Percentiles rank a stretch among this genome's conserved stretches.
phyloP scores from a whole-genome alignment of 176 grass and related monocot species.

The Oryza brachyantha region DNA sequence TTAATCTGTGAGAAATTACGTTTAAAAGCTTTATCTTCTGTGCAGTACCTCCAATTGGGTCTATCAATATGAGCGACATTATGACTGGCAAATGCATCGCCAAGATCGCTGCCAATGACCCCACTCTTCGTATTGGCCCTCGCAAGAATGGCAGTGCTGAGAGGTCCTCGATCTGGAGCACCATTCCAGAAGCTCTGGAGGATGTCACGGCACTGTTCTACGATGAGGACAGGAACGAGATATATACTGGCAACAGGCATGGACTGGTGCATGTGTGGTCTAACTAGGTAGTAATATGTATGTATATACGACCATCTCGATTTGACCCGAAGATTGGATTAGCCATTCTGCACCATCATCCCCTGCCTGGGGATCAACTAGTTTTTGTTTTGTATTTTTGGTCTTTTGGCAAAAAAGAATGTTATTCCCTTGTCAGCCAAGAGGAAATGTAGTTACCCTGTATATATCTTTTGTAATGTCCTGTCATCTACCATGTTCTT shows the following conservation, averaged over 20 bases:
- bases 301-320: constrained; percentile 17
- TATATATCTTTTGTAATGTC: constrained; percentile 34
- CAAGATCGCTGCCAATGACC: constrained; percentile 84
- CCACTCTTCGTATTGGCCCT: constrained; percentile 34
- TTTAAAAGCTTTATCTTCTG: background rate
- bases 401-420: constrained; percentile 29
- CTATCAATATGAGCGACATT: constrained; percentile 98
- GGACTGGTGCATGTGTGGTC: constrained; percentile 98
- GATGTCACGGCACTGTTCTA: constrained; percentile 95
- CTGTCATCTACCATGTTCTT: background rate
- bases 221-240: constrained; percentile 94
- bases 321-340: constrained; percentile 5
- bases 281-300: constrained; percentile 49
- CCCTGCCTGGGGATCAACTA: background rate
- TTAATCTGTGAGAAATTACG: background rate
- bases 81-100: constrained; percentile 96
- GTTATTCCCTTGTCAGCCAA: constrained; percentile 12
- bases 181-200: constrained; percentile 77
- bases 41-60: constrained; percentile 62
- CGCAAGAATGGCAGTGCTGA: constrained; percentile 32
- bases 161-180: constrained; percentile 61
- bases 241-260: constrained; percentile 91
- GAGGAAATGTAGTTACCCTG: constrained; percentile 30
- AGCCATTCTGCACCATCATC: constrained; percentile 23
- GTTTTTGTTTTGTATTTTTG: background rate